A percentile compares a stretch with the other conserved stretches of the same genome.
These are phyloP conservation scores for Penicillium turbatum DNA, from an alignment of 495 filamentous ascomycete genomes.

Conservation along the genomic window DNA sequence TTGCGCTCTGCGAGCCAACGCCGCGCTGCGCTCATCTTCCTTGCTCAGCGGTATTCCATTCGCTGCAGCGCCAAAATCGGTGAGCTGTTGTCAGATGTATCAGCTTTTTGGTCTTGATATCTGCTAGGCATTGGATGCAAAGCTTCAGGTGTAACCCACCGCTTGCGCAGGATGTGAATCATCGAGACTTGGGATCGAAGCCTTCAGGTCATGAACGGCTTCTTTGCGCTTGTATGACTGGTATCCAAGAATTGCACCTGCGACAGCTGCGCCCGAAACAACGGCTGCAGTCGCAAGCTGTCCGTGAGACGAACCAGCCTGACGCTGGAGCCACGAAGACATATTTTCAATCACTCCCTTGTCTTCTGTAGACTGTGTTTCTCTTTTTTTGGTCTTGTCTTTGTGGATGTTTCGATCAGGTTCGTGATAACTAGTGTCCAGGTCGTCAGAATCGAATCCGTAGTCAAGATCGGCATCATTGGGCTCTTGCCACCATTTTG, in stretches of 20 bases:
- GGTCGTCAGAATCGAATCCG: conserved; percentile 32
- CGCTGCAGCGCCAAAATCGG: conserved; percentile 67
- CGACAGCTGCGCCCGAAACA: conserved; percentile 69
- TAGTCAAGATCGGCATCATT: conserved; percentile 27
- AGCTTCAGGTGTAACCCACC: conserved; percentile 19
- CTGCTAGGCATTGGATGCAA: not conserved
- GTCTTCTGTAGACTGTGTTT: conserved; percentile 1
- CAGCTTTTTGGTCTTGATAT: conserved; percentile 1
- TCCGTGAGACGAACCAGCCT: conserved; percentile 48
- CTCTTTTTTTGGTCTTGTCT: conserved; percentile 4
- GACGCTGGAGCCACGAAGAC: conserved; percentile 55
- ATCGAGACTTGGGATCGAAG: conserved; percentile 59
- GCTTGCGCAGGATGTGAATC: conserved; percentile 42
- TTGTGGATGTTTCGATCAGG: conserved; percentile 10
- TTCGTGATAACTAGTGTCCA: conserved; percentile 21
- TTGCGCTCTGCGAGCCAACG: conserved; percentile 74
- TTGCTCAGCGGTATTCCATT: conserved; percentile 50
- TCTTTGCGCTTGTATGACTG: conserved; percentile 61
- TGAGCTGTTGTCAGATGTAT: conserved; percentile 52
- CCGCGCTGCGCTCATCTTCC: conserved; percentile 73
- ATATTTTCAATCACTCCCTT: conserved; percentile 35
- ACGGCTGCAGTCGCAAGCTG: conserved; percentile 76
- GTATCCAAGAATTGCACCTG: conserved; percentile 65
- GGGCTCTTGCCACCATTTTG: conserved; percentile 26
- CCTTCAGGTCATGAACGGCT: conserved; percentile 63